Evolutionary conservation across 257 asterid genomes (phyloP).

Genomic region (Capsicum rhomboideum): DNA sequence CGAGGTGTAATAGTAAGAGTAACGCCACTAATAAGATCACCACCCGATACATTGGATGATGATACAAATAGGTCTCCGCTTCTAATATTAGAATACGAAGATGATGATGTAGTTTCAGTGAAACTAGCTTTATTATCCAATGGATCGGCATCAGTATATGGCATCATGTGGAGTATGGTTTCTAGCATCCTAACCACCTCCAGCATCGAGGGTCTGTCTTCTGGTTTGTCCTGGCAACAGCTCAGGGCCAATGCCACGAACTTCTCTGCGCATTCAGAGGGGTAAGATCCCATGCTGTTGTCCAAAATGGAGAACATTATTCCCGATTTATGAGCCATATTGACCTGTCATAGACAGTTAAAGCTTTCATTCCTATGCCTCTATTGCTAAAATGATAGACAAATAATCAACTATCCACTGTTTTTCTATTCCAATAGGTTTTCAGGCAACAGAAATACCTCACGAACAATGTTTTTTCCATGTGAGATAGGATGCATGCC

Average conservation of each 20-base stretch:
- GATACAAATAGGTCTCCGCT: slow-evolving; percentile 34
- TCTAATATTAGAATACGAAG: slow-evolving; percentile 18
- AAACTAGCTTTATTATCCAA: slow-evolving; percentile 27
- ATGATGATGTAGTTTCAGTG: slow-evolving; percentile 21
- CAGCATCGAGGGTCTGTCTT: slow-evolving; percentile 54
- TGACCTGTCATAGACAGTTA: slow-evolving; percentile 35
- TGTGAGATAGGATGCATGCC: slow-evolving; percentile 82
- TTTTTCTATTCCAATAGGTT: background rate
- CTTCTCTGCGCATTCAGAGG: slow-evolving; percentile 48
- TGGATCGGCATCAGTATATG: slow-evolving; percentile 21
- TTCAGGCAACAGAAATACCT: slow-evolving; percentile 30
- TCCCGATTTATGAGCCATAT: slow-evolving; percentile 53
- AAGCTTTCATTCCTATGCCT: background rate
- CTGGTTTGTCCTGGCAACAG: slow-evolving; percentile 69
- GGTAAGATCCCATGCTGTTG: slow-evolving; percentile 64
- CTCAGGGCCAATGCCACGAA: slow-evolving; percentile 53
- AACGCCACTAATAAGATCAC: slow-evolving; percentile 59
- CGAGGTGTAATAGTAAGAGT: slow-evolving; percentile 47
- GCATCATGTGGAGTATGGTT: slow-evolving; percentile 38
- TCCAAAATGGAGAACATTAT: slow-evolving; percentile 58
- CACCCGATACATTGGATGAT: slow-evolving; percentile 31
- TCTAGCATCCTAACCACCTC: slow-evolving; percentile 80
- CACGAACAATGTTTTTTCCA: slow-evolving; percentile 81
- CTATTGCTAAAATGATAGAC: background rate
- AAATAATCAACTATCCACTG: background rate